These are phyloP conservation scores for Erysimum cheiri DNA, from an alignment of 441 rosid genomes.

Conservation along the genomic window DNA sequence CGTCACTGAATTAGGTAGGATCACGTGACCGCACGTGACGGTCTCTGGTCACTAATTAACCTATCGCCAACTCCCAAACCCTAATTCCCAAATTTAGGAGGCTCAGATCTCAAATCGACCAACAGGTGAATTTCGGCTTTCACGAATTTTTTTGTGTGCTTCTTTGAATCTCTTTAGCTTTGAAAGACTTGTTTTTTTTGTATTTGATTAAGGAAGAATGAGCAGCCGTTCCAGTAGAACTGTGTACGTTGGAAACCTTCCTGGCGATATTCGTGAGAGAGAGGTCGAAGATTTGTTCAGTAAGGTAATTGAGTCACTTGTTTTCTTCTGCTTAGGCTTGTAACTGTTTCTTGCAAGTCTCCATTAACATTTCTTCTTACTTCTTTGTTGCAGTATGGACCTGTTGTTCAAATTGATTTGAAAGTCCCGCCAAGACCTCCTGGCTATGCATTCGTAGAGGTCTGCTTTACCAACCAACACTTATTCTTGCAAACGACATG, in stretches of 20 bases:
- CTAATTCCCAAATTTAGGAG: constrained; percentile 22
- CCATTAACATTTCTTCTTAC: not conserved
- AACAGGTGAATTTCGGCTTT: constrained; percentile 8
- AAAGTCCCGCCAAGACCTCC: constrained; percentile 87
- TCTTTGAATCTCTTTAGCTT: not conserved
- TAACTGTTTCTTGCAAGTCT: not conserved
- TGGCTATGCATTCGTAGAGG: constrained; percentile 90
- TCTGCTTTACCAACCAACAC: constrained; percentile 20
- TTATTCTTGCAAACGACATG: not conserved
- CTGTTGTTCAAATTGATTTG: constrained; percentile 70
- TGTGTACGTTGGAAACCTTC: constrained; percentile 91
- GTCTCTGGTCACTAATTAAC: not conserved
- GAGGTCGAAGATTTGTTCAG: constrained; percentile 96
- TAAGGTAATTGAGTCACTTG: constrained; percentile 54
- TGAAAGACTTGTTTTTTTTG: not conserved
- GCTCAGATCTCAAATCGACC: constrained; percentile 20
- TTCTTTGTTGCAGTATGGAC: constrained; percentile 63
- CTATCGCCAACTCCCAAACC: not conserved
- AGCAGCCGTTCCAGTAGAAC: constrained; percentile 96
- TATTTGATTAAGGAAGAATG: constrained; percentile 52
- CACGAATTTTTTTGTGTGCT: not conserved
- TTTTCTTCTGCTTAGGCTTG: not conserved
- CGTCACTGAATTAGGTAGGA: not conserved
- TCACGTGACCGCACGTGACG: constrained; percentile 11
- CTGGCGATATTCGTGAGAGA: constrained; percentile 93